Evolutionary conservation across 1,139 yeast genomes (phyloP), one percentile per base, ranked within the genome.

Genomic region (Pichia sp.): DNA sequence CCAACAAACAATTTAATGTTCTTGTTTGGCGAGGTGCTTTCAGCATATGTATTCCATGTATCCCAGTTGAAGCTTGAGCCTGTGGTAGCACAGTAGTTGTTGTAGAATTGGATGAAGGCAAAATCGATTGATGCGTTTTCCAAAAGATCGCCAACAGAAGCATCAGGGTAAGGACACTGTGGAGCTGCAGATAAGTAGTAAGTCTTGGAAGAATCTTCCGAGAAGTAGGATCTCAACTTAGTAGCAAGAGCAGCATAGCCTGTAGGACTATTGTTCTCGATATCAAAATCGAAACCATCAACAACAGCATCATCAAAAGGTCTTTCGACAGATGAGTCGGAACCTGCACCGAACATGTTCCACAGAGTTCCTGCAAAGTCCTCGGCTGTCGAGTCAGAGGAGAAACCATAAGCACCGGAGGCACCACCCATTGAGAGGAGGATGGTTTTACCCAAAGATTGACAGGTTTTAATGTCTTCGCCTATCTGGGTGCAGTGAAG

Each of bases 151-250:
- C 96, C 95, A 44, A 86, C 82, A 44, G 87, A 81, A 7, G 85
- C 89, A 72, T 91, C 98, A 21, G 97, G 98, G 66, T 83, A 87
- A 19, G 85, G 87, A 73, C 98, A 91, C 73, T 91, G 98, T 26
- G 98, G 98, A 58, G 98, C 96, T 57, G 96, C 96, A 50, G 96
- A 81, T 47, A 91, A 73, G 68, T 87, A 90, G 71, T 87, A 91
- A 16, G 69, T 63, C 67, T 80, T 84, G 21, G 86, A 74, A 23
- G 74, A 44, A 62, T 83, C 84, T 22, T 72, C 66, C 19, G 72
- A 71, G 62, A 79, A 88, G 55, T 79, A 72, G 13, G 66, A 61
- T 72, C 93, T 83, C 62, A 91, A 75, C 55, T 75, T 75, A 10
- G 67, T 74, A 25, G 81, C 88, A 55, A 85, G 70, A 34, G 88